Evolutionary conservation across 2,329 filamentous ascomycete species (phyloP).

Genomic region (Aureobasidium leucospermi): DNA sequence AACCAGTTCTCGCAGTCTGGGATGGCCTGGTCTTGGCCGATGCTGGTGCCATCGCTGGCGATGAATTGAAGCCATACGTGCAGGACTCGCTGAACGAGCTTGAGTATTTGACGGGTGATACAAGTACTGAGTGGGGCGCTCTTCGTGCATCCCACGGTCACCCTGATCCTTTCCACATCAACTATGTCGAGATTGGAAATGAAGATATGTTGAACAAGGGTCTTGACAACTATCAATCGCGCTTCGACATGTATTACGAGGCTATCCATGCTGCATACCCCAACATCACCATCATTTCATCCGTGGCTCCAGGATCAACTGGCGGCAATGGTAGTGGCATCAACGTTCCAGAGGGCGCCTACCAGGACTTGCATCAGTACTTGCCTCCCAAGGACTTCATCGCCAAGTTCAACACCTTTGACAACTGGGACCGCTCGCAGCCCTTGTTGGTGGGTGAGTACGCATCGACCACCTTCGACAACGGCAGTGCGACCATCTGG

Average conservation of each 20-base stretch:
- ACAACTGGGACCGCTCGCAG: conserved; percentile 41
- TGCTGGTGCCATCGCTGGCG: conserved; percentile 38
- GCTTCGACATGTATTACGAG: conserved; percentile 53
- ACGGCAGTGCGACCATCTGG: conserved; percentile 36
- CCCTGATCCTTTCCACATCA: conserved; percentile 52
- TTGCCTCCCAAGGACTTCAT: conserved; percentile 23
- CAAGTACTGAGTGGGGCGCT: conserved; percentile 49
- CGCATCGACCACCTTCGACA: conserved; percentile 39
- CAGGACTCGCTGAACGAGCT: conserved; percentile 56
- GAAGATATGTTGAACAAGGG: conserved; percentile 55
- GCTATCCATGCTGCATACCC: conserved; percentile 52
- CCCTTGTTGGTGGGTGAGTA: conserved; percentile 42
- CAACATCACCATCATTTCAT: conserved; percentile 49
- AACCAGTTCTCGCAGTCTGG: conserved; percentile 43
- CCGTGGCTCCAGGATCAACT: conserved; percentile 26
- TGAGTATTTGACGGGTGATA: conserved; percentile 53
- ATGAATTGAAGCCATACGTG: conserved; percentile 47
- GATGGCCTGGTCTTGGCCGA: conserved; percentile 32
- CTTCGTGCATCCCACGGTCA: conserved; percentile 54
- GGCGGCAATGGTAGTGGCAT: conserved; percentile 16
- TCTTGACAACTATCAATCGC: conserved; percentile 32
- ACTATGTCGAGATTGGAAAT: conserved; percentile 60
- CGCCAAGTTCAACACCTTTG: conserved; percentile 33
- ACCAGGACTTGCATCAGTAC: conserved; percentile 27
- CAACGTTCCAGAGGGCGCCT: conserved; percentile 17